Conservation (phyloP, 2,329 filamentous ascomycete genomes). For the Xylaria sp. region DNA sequence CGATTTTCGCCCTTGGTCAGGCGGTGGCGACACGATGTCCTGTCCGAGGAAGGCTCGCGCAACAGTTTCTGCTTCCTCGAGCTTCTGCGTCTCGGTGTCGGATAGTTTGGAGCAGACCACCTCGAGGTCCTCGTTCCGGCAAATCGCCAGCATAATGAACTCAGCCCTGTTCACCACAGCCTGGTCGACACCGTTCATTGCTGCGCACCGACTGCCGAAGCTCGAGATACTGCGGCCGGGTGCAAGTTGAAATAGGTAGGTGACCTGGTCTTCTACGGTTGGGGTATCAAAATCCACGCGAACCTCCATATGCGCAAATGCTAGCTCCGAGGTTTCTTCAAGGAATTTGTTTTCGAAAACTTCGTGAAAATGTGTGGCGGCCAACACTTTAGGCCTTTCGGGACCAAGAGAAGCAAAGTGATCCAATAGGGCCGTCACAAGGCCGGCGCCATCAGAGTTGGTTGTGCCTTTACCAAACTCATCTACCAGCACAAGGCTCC, state of each 20-base stretch:
- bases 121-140: constrained; percentile 75
- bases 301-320: constrained; percentile 74
- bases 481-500: constrained; percentile 85
- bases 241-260: constrained; percentile 72
- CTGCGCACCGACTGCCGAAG: constrained; percentile 84
- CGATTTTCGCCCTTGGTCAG: constrained; percentile 4
- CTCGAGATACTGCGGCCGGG: constrained; percentile 75
- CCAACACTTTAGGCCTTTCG: constrained; percentile 58
- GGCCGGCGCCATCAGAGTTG: constrained; percentile 58
- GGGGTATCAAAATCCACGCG: constrained; percentile 56
- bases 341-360: constrained; percentile 70
- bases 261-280: constrained; percentile 63
- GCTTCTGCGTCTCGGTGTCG: constrained; percentile 61
- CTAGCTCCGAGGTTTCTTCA: constrained; percentile 49
- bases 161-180: constrained; percentile 76
- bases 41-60: constrained; percentile 61
- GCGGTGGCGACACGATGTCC: constrained; percentile 40
- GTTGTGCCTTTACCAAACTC: constrained; percentile 79
- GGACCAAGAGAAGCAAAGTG: constrained; percentile 54
- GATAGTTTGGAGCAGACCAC: constrained; percentile 71
- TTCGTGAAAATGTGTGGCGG: constrained; percentile 69
- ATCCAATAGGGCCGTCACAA: constrained; percentile 60
- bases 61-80: constrained; percentile 67
- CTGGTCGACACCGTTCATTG: constrained; percentile 78
- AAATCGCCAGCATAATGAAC: constrained; percentile 68